Base-by-base conservation (phyloP, 2,329 filamentous ascomycete genomes). In the Lecanicillium sp. region DNA sequence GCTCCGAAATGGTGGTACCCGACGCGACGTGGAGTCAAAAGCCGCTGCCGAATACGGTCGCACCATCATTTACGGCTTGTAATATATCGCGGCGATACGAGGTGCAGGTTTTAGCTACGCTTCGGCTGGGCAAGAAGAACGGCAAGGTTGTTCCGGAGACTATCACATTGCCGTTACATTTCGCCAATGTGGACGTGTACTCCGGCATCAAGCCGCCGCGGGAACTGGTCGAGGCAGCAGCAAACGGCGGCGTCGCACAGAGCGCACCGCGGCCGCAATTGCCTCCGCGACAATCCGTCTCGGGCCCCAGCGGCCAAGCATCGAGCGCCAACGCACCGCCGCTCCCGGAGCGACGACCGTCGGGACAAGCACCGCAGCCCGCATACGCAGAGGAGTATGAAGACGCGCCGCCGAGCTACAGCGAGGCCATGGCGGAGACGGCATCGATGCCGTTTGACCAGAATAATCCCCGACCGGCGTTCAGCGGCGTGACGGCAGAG, bases 351-450 rank as follows among this genome's bases (percentile, higher is more conserved):
- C 62, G 60, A 30, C 63, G 61, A 9, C 43, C 64, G 2, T 72
- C 78, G 3, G 61, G 79, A 7, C 82, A 81, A 52, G 79, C 79
- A 14, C 78, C 79, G 4, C 79, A 81, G 57, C 65, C 82, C 17
- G 57, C 53, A 4, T 60, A 63, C 1, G 62, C 63, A n/a, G 73
- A 74, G 29, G 60, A 63, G 0, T 73, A 78, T 54, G 84, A 88
- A 26, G 89, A 93, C 48, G 87, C 89, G n/a, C 90, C 91, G 15
- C 90, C 90, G 7, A 95, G 88, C 59, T 97, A 97, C 61, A 90
- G 95, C 66, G 90, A 96, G 66, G 90, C 89, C 11, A 84, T 96
- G 67, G 90, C 89, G 6, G 84, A 87, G 54, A 79, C 83, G 50
- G 67, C 93, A 52, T 66, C 71, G 0, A 84, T 79, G 29, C 87